Conservation (phyloP, 2,329 filamentous ascomycete genomes). For the Trichoderma koningiopsis region DNA sequence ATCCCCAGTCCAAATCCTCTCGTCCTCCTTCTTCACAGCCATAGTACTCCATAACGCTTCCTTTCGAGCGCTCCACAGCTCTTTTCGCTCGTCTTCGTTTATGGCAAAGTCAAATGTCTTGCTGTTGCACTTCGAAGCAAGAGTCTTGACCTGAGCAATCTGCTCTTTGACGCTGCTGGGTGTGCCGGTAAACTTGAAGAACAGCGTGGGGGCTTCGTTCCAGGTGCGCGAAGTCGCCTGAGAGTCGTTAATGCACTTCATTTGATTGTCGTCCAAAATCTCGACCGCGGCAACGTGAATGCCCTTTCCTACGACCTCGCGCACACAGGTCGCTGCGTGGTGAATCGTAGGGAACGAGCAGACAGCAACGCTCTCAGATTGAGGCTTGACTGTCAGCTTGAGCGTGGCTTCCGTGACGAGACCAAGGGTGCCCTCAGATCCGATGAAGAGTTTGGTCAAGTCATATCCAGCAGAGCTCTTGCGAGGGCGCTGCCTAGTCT, state of each 20-base stretch:
- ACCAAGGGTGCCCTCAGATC: constrained; percentile 87
- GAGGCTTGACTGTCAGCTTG: constrained; percentile 80
- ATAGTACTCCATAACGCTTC: constrained; percentile 82
- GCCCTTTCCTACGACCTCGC: constrained; percentile 75
- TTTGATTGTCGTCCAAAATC: constrained; percentile 89
- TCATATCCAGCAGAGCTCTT: constrained; percentile 94
- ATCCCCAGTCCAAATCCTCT: constrained; percentile 83
- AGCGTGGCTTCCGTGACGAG: constrained; percentile 89
- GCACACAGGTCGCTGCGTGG: constrained; percentile 76
- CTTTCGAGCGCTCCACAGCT: constrained; percentile 83
- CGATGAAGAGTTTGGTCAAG: constrained; percentile 85
- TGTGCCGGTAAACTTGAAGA: constrained; percentile 83
- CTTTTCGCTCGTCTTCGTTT: constrained; percentile 67
- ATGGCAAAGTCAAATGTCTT: constrained; percentile 78
- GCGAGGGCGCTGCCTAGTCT: constrained; percentile 82
- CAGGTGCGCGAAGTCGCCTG: constrained; percentile 68
- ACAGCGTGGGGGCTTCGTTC: constrained; percentile 74
- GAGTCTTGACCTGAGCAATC: constrained; percentile 64
- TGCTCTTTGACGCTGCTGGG: constrained; percentile 75
- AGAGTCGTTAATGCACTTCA: constrained; percentile 68
- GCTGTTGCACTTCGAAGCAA: constrained; percentile 64
- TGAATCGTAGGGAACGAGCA: constrained; percentile 61
- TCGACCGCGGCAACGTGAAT: constrained; percentile 90
- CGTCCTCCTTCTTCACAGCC: constrained; percentile 63
- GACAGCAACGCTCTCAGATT: constrained; percentile 79